A percentile compares a stretch with the other conserved stretches of the same genome.
Evolutionary conservation across 768 basidiomycete species (phyloP).

Genomic region (Lactifluus hygrophoroides): DNA sequence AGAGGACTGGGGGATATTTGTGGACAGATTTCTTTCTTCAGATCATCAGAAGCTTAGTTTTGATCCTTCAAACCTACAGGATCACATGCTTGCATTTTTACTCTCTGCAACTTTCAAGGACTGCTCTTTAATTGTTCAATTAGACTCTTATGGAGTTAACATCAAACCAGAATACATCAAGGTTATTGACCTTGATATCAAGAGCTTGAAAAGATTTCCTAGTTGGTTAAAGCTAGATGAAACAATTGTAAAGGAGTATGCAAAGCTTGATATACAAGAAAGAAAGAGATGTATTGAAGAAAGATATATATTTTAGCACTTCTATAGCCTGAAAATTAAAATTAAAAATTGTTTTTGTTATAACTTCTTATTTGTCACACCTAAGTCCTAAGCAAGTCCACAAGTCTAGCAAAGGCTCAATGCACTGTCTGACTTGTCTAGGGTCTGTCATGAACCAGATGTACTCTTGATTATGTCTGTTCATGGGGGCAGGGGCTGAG

Average conservation of each 20-base stretch:
- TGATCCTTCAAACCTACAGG: conserved; percentile 39
- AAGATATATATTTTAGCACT: not conserved
- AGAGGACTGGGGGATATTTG: conserved; percentile 57
- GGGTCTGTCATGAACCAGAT: no score
- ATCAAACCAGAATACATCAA: conserved; percentile 35
- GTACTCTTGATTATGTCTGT: no score
- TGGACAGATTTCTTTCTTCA: conserved; percentile 42
- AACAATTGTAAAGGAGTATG: conserved; percentile 48
- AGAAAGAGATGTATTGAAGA: conserved; percentile 15
- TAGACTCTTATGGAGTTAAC: conserved; percentile 27
- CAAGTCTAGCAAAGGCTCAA: no score
- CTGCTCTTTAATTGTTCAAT: conserved; percentile 65
- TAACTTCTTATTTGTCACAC: no score
- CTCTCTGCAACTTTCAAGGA: conserved; percentile 96
- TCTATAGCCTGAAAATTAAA: no score
- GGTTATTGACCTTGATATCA: conserved; percentile 83
- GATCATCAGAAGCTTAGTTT: conserved; percentile 31
- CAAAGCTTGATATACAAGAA: conserved; percentile 1
- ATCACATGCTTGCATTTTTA: conserved; percentile 65
- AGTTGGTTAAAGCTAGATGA: conserved; percentile 71
- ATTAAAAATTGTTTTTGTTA: no score
- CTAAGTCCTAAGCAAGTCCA: no score
- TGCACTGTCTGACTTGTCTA: no score
- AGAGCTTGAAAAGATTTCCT: conserved; percentile 52
- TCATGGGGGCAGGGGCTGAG: no score